phyloP scores from a whole-genome alignment of 345 rosid species.

The Acer campestre region DNA sequence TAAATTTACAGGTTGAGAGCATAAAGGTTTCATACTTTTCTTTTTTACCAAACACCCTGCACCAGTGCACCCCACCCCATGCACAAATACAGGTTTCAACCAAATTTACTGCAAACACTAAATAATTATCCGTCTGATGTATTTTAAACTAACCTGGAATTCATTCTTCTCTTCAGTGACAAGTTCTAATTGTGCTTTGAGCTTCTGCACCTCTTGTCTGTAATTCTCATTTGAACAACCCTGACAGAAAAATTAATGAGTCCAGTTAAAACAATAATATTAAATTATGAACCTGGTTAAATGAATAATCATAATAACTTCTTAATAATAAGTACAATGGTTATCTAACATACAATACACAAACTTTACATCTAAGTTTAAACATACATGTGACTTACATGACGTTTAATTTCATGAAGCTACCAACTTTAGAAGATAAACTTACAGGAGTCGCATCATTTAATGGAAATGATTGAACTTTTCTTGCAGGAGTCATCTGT shows the following conservation, averaged over 20 bases:
- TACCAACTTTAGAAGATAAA: slow-evolving; percentile 20
- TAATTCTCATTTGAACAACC: slow-evolving; percentile 33
- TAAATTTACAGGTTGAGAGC: neutral
- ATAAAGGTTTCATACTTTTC: neutral
- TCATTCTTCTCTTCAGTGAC: slow-evolving; percentile 59
- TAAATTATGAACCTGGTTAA: neutral
- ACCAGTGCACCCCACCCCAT: slow-evolving; percentile 1
- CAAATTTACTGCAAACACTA: neutral
- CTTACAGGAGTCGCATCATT: slow-evolving; percentile 61
- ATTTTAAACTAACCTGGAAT: slow-evolving; percentile 58
- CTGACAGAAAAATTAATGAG: slow-evolving; percentile 28
- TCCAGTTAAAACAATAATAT: neutral
- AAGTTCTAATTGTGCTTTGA: slow-evolving; percentile 59
- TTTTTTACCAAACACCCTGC: neutral
- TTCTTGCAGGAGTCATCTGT: slow-evolving; percentile 73
- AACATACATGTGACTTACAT: neutral
- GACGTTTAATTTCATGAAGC: neutral
- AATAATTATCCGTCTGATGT: neutral
- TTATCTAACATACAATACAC: neutral
- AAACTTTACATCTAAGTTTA: neutral
- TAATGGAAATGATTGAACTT: slow-evolving; percentile 62
- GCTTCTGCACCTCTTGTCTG: slow-evolving; percentile 53
- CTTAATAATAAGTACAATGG: neutral
- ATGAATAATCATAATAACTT: neutral
- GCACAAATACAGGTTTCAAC: neutral